These are phyloP conservation scores for Rhizopogon salebrosus DNA, from an alignment of 768 basidiomycete species.

Conservation along the genomic window DNA sequence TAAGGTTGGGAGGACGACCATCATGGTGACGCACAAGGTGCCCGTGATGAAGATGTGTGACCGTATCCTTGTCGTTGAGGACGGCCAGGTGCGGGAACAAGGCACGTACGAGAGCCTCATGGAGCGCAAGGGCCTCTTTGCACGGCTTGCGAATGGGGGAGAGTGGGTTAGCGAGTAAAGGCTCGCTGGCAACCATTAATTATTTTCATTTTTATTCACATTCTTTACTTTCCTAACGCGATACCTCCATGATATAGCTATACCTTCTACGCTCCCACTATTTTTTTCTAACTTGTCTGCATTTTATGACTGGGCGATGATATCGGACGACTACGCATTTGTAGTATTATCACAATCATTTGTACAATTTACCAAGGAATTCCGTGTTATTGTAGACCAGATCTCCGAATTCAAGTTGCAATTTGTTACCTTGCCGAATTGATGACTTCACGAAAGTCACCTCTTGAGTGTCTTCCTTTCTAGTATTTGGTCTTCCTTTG, in stretches of 20 bases:
- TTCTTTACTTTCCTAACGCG: neutral
- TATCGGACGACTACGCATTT: conserved; percentile 6
- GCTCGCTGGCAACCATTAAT: neutral
- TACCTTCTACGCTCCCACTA: conserved; percentile 2
- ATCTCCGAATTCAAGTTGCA: too few relatives aligned
- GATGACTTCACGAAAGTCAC: too few relatives aligned
- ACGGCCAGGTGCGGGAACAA: conserved; percentile 75
- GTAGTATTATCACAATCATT: conserved; percentile 8
- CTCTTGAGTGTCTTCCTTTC: too few relatives aligned
- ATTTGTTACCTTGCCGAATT: too few relatives aligned
- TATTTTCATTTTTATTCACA: neutral
- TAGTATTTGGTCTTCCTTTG: too few relatives aligned
- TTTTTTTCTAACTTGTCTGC: neutral
- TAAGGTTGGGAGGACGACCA: conserved; percentile 69
- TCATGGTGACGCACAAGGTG: conserved; percentile 93
- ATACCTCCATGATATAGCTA: neutral
- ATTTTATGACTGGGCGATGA: conserved; percentile 1
- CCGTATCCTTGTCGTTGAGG: conserved; percentile 73
- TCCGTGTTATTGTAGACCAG: neutral
- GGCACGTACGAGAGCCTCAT: conserved; percentile 73
- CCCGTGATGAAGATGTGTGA: conserved; percentile 91
- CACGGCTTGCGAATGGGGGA: conserved; percentile 72
- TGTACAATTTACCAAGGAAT: neutral
- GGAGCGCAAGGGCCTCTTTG: conserved; percentile 64
- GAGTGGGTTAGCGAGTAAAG: conserved; percentile 46